Evolutionary conservation across 2,329 filamentous ascomycete species (phyloP), one percentile per base, ranked within the genome.

Genomic region (Trichoderma breve): DNA sequence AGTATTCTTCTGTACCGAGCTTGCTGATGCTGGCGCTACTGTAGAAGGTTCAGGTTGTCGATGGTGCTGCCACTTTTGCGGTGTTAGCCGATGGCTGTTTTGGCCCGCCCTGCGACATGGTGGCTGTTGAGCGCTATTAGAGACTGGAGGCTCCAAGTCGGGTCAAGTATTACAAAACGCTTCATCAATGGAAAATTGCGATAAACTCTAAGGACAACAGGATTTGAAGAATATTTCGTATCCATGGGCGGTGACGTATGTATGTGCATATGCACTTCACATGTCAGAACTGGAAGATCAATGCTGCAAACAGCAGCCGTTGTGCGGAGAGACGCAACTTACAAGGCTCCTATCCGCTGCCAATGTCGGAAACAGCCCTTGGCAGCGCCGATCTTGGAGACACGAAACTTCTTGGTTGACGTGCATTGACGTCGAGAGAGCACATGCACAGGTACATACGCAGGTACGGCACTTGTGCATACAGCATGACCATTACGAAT

Each of bases 311-410:
- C 65, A 39, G 65, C 34, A 43, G 8, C 51, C 43, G 65, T 15
- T 24, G 51, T 58, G 65, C 26, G 53, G 53, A 43, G 65, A 32
- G 51, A 34, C 24, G 60, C 36, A 6, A 39, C 34, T 36, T 36
- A 2, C 34, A 32, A 39, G 21, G 64, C 64, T 53, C 53, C 28
- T 34, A 30, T 67, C 64, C 64, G 64, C 64, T 36, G 64, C 65
- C 34, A 58, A 58, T 32, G 55, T 61, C 39, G 57, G 28, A 36
- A 53, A 28, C 53, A 43, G 66, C 26, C 57, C 57, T 61, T 61
- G 66, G 53, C 66, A 62, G 39, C 57, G 57, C 66, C 57, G 66
- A 69, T 69, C 66, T 18, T 61, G 65, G 53, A 58, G 65, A 24
- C 36, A 39, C 65, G 39, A 53, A 61, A 69, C 57, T 39, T 51